Conservation (phyloP, 805 yeast genomes). For the Diddensiella transvaalensis region DNA sequence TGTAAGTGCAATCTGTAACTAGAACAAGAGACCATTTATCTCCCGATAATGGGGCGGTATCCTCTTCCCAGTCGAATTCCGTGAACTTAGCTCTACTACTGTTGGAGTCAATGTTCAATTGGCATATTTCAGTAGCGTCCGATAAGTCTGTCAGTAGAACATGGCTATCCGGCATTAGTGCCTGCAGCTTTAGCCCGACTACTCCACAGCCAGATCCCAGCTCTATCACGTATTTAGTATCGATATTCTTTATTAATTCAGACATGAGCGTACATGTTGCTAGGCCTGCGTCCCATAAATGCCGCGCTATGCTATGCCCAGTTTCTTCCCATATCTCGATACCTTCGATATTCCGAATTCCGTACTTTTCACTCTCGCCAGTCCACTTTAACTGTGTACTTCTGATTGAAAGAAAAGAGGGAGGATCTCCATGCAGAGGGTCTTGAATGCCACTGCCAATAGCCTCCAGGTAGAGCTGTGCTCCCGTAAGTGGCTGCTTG, state of each 20-base stretch:
- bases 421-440: constrained; percentile 6
- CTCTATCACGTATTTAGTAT: constrained; percentile 32
- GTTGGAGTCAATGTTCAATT: constrained; percentile 32
- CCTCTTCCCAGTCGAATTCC: constrained; percentile 39
- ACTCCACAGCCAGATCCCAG: constrained; percentile 45
- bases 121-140: constrained; percentile 39
- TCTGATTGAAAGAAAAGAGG: constrained; percentile 11
- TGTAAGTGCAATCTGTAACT: constrained; percentile 43
- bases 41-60: constrained; percentile 9
- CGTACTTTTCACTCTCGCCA: background rate
- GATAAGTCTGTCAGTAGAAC: constrained; percentile 36
- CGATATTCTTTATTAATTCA: background rate
- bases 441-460: constrained; percentile 8
- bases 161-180: constrained; percentile 18
- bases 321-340: constrained; percentile 35
- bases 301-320: constrained; percentile 41
- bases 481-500: background rate
- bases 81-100: constrained; percentile 24
- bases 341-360: constrained; percentile 2
- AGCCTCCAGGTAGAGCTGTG: background rate
- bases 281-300: constrained; percentile 43
- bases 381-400: constrained; percentile 5
- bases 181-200: constrained; percentile 34
- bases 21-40: constrained; percentile 37
- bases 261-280: constrained; percentile 1